phyloP scores from a whole-genome alignment of 169 alveolate species.

The Plasmodium billcollinsi region DNA sequence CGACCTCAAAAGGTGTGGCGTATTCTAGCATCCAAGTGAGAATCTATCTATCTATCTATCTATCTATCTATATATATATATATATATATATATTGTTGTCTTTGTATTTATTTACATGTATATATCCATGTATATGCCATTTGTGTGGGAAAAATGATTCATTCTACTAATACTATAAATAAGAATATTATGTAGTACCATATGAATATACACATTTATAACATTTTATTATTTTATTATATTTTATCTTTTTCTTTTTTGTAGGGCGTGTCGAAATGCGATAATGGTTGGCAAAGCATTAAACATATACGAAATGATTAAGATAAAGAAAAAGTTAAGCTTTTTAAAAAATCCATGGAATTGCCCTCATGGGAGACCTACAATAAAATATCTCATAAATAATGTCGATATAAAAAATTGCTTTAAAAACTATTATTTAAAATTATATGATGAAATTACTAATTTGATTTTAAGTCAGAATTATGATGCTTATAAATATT shows the following conservation, averaged over 20 bases:
- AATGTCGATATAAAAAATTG: slow-evolving; percentile 44
- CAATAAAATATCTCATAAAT: slow-evolving; percentile 89
- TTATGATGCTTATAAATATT: slow-evolving; percentile 49
- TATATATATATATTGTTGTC: slow-evolving; percentile 81
- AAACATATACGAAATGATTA: slow-evolving; percentile 90
- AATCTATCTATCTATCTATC: too few species aligned
- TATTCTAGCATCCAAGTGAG: slow-evolving; percentile 75
- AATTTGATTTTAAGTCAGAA: slow-evolving; percentile 31
- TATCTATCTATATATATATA: not conserved
- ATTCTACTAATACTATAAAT: not conserved
- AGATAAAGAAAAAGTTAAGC: slow-evolving; percentile 89
- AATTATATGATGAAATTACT: slow-evolving; percentile 62
- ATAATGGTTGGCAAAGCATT: slow-evolving; percentile 97
- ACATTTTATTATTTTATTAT: slow-evolving; percentile 2
- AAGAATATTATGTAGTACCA: too few species aligned
- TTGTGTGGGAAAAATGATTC: not conserved
- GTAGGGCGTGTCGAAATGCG: slow-evolving; percentile 97
- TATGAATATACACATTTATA: not conserved
- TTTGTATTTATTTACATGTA: slow-evolving; percentile 8
- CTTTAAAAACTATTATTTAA: slow-evolving; percentile 53
- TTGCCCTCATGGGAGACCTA: slow-evolving; percentile 99
- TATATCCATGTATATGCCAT: slow-evolving; percentile 90
- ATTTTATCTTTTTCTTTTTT: slow-evolving; percentile 19
- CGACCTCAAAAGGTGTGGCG: slow-evolving; percentile 79
- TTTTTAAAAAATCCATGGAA: slow-evolving; percentile 98